These are phyloP conservation scores for Quercus lobata DNA, from an alignment of 331 rosid genomes.

Conservation along the genomic window DNA sequence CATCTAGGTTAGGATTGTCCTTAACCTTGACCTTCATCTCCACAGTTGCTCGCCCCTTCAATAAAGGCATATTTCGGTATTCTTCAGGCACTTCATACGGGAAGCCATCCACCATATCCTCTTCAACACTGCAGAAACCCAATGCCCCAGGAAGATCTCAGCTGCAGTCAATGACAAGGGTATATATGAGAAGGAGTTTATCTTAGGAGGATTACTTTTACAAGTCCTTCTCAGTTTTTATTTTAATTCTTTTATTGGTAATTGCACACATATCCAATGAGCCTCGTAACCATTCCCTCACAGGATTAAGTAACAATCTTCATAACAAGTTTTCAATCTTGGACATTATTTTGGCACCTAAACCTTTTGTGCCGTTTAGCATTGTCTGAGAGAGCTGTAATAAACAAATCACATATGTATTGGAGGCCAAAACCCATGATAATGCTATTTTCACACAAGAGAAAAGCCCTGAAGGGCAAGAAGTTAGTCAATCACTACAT, in stretches of 20 bases:
- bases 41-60: constrained; percentile 96
- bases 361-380: neutral
- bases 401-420: neutral
- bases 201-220: constrained; percentile 40
- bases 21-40: constrained; percentile 99
- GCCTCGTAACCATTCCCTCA: constrained; percentile 1
- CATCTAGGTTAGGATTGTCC: constrained; percentile 83
- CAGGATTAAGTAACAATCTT: constrained; percentile 4
- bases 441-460: neutral
- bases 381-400: neutral
- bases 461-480: neutral
- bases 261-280: too few species aligned
- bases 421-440: neutral
- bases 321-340: neutral
- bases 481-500: neutral
- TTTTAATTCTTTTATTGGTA: neutral
- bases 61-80: constrained; percentile 73
- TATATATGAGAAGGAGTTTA: constrained; percentile 71
- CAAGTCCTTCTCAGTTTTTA: constrained; percentile 37
- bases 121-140: constrained; percentile 99
- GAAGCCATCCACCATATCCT: constrained; percentile 96
- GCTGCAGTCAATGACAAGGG: constrained; percentile 99
- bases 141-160: constrained; percentile 99
- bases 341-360: neutral
- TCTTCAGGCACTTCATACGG: constrained; percentile 92